phyloP scores from a whole-genome alignment of 108 stramenopile genomes.

The Epipyxis sp. region DNA sequence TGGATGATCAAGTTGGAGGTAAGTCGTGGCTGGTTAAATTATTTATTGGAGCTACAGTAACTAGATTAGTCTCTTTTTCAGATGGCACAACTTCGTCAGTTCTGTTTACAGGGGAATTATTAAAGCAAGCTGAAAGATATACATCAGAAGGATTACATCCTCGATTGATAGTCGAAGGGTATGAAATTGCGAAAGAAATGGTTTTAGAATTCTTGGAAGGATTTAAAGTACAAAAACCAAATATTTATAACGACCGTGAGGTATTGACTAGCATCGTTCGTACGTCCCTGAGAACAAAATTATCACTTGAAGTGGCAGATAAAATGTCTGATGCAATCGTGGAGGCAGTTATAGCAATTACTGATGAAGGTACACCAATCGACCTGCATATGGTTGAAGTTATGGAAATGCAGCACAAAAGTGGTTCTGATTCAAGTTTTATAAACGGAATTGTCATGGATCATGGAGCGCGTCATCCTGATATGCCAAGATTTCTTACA shows the following conservation, averaged over 20 bases:
- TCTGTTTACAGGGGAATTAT: slow-evolving; percentile 88
- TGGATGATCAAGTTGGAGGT: slow-evolving; percentile 46
- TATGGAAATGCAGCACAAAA: slow-evolving; percentile 86
- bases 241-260: slow-evolving; percentile 72
- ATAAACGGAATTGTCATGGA: slow-evolving; percentile 96
- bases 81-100: slow-evolving; percentile 97
- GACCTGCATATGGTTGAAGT: slow-evolving; percentile 98
- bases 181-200: slow-evolving; percentile 84
- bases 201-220: slow-evolving; percentile 73
- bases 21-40: background rate
- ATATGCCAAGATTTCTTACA: slow-evolving; percentile 86
- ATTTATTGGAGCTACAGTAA: slow-evolving; percentile 25
- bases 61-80: slow-evolving; percentile 28
- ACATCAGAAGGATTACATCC: slow-evolving; percentile 79
- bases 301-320: slow-evolving; percentile 75
- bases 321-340: slow-evolving; percentile 77
- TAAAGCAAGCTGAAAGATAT: slow-evolving; percentile 90
- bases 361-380: slow-evolving; percentile 56
- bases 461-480: slow-evolving; percentile 97
- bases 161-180: slow-evolving; percentile 90
- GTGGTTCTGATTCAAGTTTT: slow-evolving; percentile 72
- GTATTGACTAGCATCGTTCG: slow-evolving; percentile 74
- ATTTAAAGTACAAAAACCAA: slow-evolving; percentile 55
- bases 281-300: slow-evolving; percentile 88
- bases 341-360: slow-evolving; percentile 66